Base-by-base conservation (phyloP, 192 early-diverging fungal genomes). In the Spinellus fusiger region DNA sequence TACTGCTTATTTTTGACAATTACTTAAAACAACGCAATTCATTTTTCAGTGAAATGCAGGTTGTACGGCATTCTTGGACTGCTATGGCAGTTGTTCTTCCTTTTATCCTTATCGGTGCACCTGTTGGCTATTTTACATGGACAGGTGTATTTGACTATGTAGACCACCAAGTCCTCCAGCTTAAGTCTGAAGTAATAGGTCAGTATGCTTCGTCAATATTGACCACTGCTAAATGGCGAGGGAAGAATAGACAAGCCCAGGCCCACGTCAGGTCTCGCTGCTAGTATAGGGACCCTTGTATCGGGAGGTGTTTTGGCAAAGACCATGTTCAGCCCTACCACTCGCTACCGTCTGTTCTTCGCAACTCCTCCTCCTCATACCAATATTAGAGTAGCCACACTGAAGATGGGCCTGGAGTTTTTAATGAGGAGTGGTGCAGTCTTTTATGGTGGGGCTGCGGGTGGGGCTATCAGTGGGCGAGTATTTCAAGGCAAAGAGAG, bases 291-390 rank as follows among this genome's bases (percentile, higher is more conserved):
- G 2, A 59, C 58, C 5, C 20, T 46, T 20, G 54, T 34, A n/a
- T 56, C 63, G 7, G 28, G 50, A 37, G 63, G 32, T 13, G 15
- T 65, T 9, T 28, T 71, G 10, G 37, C 50, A 15, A 71, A 71
- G 46, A 23, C 50, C 5, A 40, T 49, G 32, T 65, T 71, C 37
- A 53, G 44, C 18, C 46, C 51, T 27, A n/a, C 18, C 26, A 73
- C 70, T 29, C 53, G 65, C 22, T 51, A 73, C 46, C 54, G 70
- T 13, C 38, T 73, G 0, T 73, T 73, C 47, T 73, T 73, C 49
- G 70, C 54, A 23, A 62, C 66, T 51, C 54, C 55, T 13, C 49
- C 70, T 35, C 55, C 34, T 1, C 44, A 61, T 15, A n/a, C 70
- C 20, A 55, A 66, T 49, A 32, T 73, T 12, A 52, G 70, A 5